These are phyloP conservation scores for Agaricus subrufescens DNA, from an alignment of 768 basidiomycete species.

Conservation along the genomic window DNA sequence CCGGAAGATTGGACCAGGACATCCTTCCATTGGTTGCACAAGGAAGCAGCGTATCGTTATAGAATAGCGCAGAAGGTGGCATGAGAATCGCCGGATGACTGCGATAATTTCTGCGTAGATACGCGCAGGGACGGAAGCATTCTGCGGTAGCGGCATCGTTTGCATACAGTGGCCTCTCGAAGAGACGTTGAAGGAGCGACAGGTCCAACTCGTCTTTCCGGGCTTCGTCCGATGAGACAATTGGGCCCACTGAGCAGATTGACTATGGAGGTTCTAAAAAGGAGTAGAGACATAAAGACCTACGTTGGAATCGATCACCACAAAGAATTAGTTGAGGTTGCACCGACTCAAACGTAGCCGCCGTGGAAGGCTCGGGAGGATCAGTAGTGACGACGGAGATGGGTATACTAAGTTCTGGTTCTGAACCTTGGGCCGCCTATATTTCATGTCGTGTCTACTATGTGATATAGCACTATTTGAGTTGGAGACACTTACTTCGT, in stretches of 20 bases:
- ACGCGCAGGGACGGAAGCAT: conserved; percentile 1
- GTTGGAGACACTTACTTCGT: conserved; percentile 31
- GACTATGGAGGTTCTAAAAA: background rate
- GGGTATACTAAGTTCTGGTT: conserved; percentile 45
- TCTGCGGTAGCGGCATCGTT: conserved; percentile 10
- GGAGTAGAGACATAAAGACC: conserved; percentile 12
- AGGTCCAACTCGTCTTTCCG: conserved; percentile 40
- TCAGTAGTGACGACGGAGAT: conserved; percentile 41
- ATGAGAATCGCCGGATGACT: conserved; percentile 50
- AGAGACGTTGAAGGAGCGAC: conserved; percentile 44
- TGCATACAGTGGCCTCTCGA: conserved; percentile 37
- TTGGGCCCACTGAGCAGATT: conserved; percentile 37
- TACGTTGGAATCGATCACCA: conserved; percentile 47
- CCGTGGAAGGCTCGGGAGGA: conserved; percentile 8
- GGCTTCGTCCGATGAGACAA: conserved; percentile 40
- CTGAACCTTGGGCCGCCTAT: conserved; percentile 51
- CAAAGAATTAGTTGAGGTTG: conserved; percentile 45
- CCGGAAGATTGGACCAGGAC: conserved; percentile 35
- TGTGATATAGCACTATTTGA: background rate
- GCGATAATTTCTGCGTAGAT: conserved; percentile 35
- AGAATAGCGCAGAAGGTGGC: conserved; percentile 52
- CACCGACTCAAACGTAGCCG: conserved; percentile 5
- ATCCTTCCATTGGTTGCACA: conserved; percentile 39
- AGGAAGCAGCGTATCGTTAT: conserved; percentile 43
- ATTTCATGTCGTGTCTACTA: background rate